Evolutionary conservation across 2,329 filamentous ascomycete genomes (phyloP), one percentile per base, ranked within the genome.

Genomic region (Aspergillus viridinutans): DNA sequence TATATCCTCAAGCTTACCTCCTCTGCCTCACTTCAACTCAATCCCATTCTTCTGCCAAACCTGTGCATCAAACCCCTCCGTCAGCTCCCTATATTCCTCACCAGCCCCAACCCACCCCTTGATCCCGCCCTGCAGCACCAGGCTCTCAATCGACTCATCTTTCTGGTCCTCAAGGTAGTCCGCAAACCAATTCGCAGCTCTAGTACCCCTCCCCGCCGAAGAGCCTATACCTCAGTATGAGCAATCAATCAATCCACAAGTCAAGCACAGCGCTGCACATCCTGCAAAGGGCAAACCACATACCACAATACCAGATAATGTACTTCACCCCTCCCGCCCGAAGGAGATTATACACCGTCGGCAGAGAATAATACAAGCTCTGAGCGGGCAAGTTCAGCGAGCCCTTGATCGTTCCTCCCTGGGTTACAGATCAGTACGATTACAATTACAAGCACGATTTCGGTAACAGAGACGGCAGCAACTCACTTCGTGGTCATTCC

Each of bases 341-440:
- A 3, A 75, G 62, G 20, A 77, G 56, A 2, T 58, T 54, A 56
- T 74, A 74, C 14, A 77, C 45, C 0, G 71, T 72, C 25, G 74
- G 68, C 6, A 77, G 58, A 0, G 70, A 68, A 7, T 65, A 67
- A 55, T 74, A 75, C 3, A 78, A 58, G 54, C 68, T 76, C 60
- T 78, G 75, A 1, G 75, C 74, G 1, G 74, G 74, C 0, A 76
- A 66, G 55, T 77, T 78, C 23, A 88, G 74, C 1, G 84, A 85
- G 2, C 78, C 80, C 8, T 73, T 72, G 54, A 88, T 81, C 0
- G 84, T 86, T 43, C 85, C 85, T 26, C 86, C 85, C 82, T 65
- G 28, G 9, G 8, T 28, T 25, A 42, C 21, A 53, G 35, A 49
- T 50, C 50, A 57, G 20, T 56, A 35, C 12, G 17, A 35, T 6